Conservation (phyloP, 805 yeast species). For the Ogataea neopini region DNA sequence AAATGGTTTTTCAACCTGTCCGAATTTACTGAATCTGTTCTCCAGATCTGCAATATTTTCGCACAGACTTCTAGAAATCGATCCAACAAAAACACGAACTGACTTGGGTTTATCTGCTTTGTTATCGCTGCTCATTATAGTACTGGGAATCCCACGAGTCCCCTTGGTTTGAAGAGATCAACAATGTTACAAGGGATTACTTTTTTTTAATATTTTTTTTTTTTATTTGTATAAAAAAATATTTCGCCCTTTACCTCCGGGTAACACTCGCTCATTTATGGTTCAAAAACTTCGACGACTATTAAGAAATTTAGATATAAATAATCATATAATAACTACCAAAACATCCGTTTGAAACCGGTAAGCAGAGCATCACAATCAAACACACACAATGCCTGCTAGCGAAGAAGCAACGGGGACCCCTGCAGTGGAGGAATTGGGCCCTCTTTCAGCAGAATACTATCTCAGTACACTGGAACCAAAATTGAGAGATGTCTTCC, state of each 20-base stretch:
- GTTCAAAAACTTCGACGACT: conserved; percentile 6
- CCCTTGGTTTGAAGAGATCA: too few species aligned
- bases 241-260: conserved; percentile 1
- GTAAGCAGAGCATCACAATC: not conserved
- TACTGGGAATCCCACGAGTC: not conserved
- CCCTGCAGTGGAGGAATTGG: conserved; percentile 17
- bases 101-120: not conserved
- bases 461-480: conserved; percentile 28
- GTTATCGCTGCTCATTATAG: not conserved
- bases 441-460: conserved; percentile 28
- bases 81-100: conserved; percentile 59
- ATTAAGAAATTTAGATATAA: not conserved
- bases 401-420: conserved; percentile 11
- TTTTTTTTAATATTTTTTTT: not conserved
- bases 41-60: conserved; percentile 47
- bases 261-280: conserved; percentile 5
- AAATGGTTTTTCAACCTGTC: conserved; percentile 48
- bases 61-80: conserved; percentile 56
- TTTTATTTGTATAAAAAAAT: not conserved
- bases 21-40: conserved; percentile 62
- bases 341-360: not conserved
- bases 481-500: conserved; percentile 24
- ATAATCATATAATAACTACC: not conserved
- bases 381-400: conserved; percentile 13
- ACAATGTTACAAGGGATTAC: too few species aligned